Evolutionary conservation across 495 filamentous ascomycete genomes (phyloP).

Genomic region (Penicillium nucicola): DNA sequence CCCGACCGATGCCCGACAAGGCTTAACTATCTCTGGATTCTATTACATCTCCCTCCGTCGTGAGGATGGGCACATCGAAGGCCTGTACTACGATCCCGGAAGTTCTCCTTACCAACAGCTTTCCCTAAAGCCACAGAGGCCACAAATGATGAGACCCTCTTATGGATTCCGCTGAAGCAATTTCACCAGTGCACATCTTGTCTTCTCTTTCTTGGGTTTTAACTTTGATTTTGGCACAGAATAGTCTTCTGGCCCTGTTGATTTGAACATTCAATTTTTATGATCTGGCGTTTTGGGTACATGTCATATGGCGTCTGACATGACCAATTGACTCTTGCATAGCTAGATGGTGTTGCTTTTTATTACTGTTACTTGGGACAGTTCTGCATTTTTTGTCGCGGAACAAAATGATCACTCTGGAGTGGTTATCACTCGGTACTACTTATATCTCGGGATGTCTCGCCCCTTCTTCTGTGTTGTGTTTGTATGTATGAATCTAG

Average conservation of each 20-base stretch:
- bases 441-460: too few species aligned
- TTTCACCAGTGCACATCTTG: neutral
- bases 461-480: too few species aligned
- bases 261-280: neutral
- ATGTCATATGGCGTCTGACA: conserved; percentile 7
- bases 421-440: neutral
- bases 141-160: conserved; percentile 40
- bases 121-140: conserved; percentile 50
- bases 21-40: conserved; percentile 72
- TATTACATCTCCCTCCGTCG: conserved; percentile 68
- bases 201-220: neutral
- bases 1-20: conserved; percentile 52
- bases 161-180: conserved; percentile 38
- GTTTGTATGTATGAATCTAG: too few species aligned
- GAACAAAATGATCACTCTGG: neutral
- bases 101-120: conserved; percentile 71
- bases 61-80: conserved; percentile 60
- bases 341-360: conserved; percentile 18
- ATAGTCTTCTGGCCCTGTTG: conserved; percentile 3
- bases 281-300: conserved; percentile 7
- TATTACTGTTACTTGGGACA: neutral
- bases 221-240: conserved; percentile 2
- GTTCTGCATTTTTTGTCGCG: conserved; percentile 1
- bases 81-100: conserved; percentile 70
- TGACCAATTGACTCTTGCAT: conserved; percentile 17